Conservation (phyloP, 768 basidiomycete species). For the Boletus fagicola region DNA sequence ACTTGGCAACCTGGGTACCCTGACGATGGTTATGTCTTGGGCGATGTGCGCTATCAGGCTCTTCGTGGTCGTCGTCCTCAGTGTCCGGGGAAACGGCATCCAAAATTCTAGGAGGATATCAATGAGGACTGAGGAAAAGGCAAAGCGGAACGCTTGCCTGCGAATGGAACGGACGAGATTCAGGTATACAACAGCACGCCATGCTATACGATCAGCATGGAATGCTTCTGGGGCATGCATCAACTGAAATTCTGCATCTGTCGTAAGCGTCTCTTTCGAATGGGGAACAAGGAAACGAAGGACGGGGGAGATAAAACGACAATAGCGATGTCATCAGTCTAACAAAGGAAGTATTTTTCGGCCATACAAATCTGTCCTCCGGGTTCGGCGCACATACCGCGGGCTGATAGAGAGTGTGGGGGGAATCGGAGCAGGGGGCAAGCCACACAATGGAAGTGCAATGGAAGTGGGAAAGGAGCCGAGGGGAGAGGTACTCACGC, state of each 20-base stretch:
- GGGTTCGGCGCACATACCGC: constrained; percentile 1
- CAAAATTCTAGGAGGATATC: constrained; percentile 50
- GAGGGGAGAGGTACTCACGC: constrained; percentile 54
- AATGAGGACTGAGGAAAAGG: background rate
- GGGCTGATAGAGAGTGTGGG: background rate
- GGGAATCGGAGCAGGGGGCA: background rate
- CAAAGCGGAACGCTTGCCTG: constrained; percentile 45
- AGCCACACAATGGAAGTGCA: background rate
- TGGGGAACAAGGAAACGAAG: constrained; percentile 1
- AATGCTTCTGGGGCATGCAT: constrained; percentile 76
- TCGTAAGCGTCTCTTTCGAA: constrained; percentile 18
- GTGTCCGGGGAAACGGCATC: constrained; percentile 69
- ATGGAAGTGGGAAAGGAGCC: constrained; percentile 7
- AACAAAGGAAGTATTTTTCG: constrained; percentile 6
- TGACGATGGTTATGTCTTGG: constrained; percentile 40
- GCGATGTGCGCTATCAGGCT: constrained; percentile 52
- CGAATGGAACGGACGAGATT: constrained; percentile 82
- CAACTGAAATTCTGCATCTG: constrained; percentile 71
- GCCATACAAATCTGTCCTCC: background rate
- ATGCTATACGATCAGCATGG: constrained; percentile 76
- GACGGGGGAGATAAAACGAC: constrained; percentile 1
- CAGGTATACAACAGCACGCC: constrained; percentile 86
- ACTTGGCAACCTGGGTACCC: constrained; percentile 51
- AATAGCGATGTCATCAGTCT: constrained; percentile 1
- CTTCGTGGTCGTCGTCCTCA: constrained; percentile 57